Percentiles rank a stretch among this genome's conserved stretches.
These are phyloP conservation scores for Leccinum variicolor DNA, from an alignment of 768 basidiomycete species.

Conservation along the genomic window DNA sequence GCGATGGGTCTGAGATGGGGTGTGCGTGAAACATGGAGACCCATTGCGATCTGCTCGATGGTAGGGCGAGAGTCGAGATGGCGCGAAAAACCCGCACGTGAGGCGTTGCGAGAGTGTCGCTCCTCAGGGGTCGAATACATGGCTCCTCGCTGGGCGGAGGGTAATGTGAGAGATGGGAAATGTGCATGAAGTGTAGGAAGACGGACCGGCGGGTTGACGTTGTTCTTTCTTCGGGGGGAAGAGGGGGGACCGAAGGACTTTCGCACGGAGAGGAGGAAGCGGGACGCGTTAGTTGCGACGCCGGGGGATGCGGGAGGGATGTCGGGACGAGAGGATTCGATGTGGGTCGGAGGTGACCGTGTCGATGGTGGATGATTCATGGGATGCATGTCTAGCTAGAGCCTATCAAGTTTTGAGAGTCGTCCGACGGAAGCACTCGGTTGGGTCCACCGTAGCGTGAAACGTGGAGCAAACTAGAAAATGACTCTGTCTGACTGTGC, in stretches of 20 bases:
- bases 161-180: conserved; percentile 7
- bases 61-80: conserved; percentile 52
- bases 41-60: conserved; percentile 78
- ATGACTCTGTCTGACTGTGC: too few relatives aligned
- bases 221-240: conserved; percentile 20
- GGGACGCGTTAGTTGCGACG: conserved; percentile 24
- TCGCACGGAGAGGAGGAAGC: conserved; percentile 30
- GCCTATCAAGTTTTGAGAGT: neutral
- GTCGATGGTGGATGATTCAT: conserved; percentile 15
- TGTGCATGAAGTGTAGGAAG: neutral
- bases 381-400: conserved; percentile 2
- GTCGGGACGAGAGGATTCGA: conserved; percentile 4
- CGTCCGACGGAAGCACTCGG: neutral
- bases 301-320: conserved; percentile 4
- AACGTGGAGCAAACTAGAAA: neutral
- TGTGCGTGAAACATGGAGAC: conserved; percentile 71
- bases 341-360: conserved; percentile 12
- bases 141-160: conserved; percentile 25
- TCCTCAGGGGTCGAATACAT: conserved; percentile 45
- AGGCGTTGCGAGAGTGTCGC: conserved; percentile 25
- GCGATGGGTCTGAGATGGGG: conserved; percentile 56
- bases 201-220: conserved; percentile 17
- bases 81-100: conserved; percentile 37
- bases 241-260: conserved; percentile 23
- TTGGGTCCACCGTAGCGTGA: neutral